Evolutionary conservation across 2,329 filamentous ascomycete genomes (phyloP), one percentile per base, ranked within the genome.

Genomic region (Emmonsiellopsis sp.): DNA sequence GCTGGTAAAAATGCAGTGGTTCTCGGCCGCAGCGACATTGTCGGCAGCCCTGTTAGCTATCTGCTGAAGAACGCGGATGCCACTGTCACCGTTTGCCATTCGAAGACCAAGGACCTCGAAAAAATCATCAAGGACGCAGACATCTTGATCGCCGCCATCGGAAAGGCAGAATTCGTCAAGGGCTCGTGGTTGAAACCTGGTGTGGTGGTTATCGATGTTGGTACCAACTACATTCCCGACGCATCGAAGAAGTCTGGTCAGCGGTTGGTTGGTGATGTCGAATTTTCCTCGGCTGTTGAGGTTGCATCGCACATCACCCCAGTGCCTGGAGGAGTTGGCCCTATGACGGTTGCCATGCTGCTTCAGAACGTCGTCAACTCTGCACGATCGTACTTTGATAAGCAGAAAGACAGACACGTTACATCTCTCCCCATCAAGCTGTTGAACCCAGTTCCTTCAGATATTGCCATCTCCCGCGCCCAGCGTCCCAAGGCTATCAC

Each of bases 261-360:
- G 70, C 83, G 91, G 59, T 81, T 98, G 20, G 92, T 97, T 6
- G 93, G 93, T 56, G 93, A 98, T 69, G 93, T 98, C 42, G 90
- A 98, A 64, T 97, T 84, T 63, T 89, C 90, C 50, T 83, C 87
- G 43, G 92, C 92, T 13, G 80, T 79, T 13, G 79, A 94, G 67
- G 87, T 96, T 42, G 93, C 91, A 16, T 95, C 91, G 2, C 82
- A 87, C 65, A 96, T 98, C 65, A 98, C 93, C 2, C 93, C 93
- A 1, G 93, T 98, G 2, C 93, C 93, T 1, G 93, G 93, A 54
- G 93, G 93, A 70, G 93, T 98, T 55, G 93, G 93, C 0, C 93
- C 93, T 50, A 98, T 98, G 93, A 98, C 93, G 2, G 91, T 98
- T 58, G 93, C 93, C 56, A 98, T 98, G 93, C 79, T 98, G 47